Percentiles rank a stretch among this genome's conserved stretches.
Evolutionary conservation across 192 early-diverging fungal genomes (phyloP).

Genomic region (Funneliformis geosporum): DNA sequence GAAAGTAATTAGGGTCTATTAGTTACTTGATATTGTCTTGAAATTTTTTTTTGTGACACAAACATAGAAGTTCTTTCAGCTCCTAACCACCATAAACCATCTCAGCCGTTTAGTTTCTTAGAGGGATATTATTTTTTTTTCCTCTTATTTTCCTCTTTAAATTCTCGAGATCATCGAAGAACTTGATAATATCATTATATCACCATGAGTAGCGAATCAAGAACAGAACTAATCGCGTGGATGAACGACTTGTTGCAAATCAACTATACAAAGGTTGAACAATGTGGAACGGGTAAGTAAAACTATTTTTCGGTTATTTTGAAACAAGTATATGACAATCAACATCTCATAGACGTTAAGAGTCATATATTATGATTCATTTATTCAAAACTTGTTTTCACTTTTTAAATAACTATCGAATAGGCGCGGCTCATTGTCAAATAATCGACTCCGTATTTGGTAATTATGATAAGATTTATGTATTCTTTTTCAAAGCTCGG

Average conservation of each 20-base stretch:
- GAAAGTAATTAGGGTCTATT: not conserved
- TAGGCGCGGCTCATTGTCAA: slow-evolving; percentile 72
- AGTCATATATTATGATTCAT: not conserved
- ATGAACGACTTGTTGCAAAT: slow-evolving; percentile 91
- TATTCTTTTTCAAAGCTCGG: not conserved
- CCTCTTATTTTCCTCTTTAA: not conserved
- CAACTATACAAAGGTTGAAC: slow-evolving; percentile 92
- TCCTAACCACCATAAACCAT: not conserved
- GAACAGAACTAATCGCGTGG: slow-evolving; percentile 93
- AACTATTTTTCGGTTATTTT: no score
- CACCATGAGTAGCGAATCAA: slow-evolving; percentile 79
- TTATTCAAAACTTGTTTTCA: not conserved
- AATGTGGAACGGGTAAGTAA: slow-evolving; percentile 82
- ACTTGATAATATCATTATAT: not conserved
- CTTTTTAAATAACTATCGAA: not conserved
- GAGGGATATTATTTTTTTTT: not conserved
- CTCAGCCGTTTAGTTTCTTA: not conserved
- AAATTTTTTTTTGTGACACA: not conserved
- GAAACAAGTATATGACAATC: not conserved
- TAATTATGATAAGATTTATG: slow-evolving; percentile 28
- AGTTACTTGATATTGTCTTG: not conserved
- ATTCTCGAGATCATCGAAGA: not conserved
- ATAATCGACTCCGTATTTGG: slow-evolving; percentile 72
- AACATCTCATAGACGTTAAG: not conserved
- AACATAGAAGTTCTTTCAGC: not conserved